Evolutionary conservation across 305 asterid genomes (phyloP).

Genomic region (Ajuga reptans): DNA sequence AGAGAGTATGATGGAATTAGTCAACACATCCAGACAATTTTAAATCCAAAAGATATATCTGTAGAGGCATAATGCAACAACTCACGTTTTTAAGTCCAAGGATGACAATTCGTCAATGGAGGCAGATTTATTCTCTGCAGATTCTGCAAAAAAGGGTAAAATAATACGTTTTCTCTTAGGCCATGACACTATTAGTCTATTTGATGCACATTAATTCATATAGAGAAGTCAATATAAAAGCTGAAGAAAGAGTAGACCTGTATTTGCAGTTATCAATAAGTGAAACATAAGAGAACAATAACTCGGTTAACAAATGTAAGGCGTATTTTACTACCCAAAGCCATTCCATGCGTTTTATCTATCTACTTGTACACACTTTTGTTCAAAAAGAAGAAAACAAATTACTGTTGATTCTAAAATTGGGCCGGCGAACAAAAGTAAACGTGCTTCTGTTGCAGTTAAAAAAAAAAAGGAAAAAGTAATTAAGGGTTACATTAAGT

Average conservation of each 20-base stretch:
- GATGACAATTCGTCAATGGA: slow-evolving; percentile 66
- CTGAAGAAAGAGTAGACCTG: not conserved
- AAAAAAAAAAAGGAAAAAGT: not conserved
- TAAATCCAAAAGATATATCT: not conserved
- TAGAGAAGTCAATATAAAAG: not conserved
- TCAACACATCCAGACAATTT: not conserved
- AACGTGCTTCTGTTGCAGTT: not conserved
- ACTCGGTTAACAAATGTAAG: not conserved
- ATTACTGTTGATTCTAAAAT: not conserved
- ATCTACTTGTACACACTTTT: not conserved
- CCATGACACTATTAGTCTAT: not conserved
- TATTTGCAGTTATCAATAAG: not conserved
- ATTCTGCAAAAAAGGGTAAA: slow-evolving; percentile 45
- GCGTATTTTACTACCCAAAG: not conserved
- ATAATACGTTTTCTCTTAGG: slow-evolving; percentile 8
- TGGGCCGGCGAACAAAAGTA: not conserved
- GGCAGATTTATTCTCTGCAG: slow-evolving; percentile 51
- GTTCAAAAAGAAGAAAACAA: not conserved
- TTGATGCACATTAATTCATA: not conserved
- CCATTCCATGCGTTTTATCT: not conserved
- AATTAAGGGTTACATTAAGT: not conserved
- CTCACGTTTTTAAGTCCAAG: slow-evolving; percentile 86
- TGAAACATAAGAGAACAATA: not conserved
- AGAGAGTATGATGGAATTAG: not conserved
- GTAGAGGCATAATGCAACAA: slow-evolving; percentile 15